Percentiles rank a stretch among this genome's conserved stretches.
These are phyloP conservation scores for Salix dunnii DNA, from an alignment of 345 rosid species.

Conservation along the genomic window DNA sequence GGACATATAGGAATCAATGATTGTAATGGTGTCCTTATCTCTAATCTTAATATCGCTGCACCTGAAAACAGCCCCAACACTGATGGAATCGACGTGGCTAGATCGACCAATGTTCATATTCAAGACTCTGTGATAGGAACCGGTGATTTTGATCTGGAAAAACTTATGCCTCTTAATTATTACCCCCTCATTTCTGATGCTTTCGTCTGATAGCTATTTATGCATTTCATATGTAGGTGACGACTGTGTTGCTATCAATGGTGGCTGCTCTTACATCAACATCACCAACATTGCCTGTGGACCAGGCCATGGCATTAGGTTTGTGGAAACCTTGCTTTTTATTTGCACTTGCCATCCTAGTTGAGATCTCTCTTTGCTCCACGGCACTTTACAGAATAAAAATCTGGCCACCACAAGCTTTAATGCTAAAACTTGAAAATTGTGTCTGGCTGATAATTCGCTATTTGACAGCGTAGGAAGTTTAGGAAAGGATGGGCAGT, in stretches of 20 bases:
- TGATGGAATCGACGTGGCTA: conserved; percentile 42
- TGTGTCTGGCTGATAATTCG: too few relatives aligned
- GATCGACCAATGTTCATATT: conserved; percentile 19
- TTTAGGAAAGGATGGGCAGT: conserved; percentile 24
- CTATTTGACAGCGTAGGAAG: conserved; percentile 29
- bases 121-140: conserved; percentile 26
- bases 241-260: conserved; percentile 31
- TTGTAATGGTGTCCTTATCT: conserved; percentile 19
- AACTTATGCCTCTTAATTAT: too few relatives aligned
- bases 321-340: not conserved
- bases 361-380: too few relatives aligned
- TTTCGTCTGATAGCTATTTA: too few relatives aligned
- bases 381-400: too few relatives aligned
- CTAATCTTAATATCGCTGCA: conserved; percentile 31
- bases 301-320: conserved; percentile 44
- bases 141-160: conserved; percentile 20
- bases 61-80: conserved; percentile 45
- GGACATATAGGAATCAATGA: conserved; percentile 21
- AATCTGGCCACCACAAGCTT: too few relatives aligned
- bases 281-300: conserved; percentile 22
- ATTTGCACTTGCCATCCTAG: too few relatives aligned
- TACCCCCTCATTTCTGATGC: too few relatives aligned
- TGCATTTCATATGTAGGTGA: conserved; percentile 23
- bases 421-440: too few relatives aligned
- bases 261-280: conserved; percentile 10